A percentile compares a stretch with the other conserved stretches of the same genome.
Conservation (phyloP, 805 yeast species). For the Helenozyma baotianmanensis region DNA sequence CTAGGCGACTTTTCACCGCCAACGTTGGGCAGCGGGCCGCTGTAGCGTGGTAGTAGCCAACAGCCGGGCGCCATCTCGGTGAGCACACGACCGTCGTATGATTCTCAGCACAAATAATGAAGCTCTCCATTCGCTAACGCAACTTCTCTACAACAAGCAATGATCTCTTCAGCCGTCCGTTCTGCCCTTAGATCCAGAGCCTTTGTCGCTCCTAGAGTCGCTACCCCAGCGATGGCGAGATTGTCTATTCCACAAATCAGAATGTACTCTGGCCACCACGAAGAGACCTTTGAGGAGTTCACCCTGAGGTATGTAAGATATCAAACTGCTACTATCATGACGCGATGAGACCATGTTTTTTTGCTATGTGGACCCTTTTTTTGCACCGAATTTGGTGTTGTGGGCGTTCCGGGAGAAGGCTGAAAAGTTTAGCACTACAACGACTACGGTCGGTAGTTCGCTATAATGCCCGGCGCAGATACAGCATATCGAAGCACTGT, state of each 20-base stretch:
- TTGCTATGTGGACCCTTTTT: no score
- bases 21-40: no score
- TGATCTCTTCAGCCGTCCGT: constrained; percentile 40
- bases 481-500: no score
- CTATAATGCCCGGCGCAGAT: no score
- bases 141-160: constrained; percentile 7
- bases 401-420: no score
- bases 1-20: no score
- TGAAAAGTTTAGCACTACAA: no score
- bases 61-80: constrained; percentile 8
- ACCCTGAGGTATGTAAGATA: constrained; percentile 58
- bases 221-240: constrained; percentile 18
- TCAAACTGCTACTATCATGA: no score
- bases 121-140: constrained; percentile 1
- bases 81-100: constrained; percentile 14
- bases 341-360: no score
- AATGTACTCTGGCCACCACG: constrained; percentile 80
- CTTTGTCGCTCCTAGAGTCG: constrained; percentile 25
- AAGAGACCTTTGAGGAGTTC: constrained; percentile 93
- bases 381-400: no score
- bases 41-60: not conserved
- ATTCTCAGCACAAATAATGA: constrained; percentile 6
- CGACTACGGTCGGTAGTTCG: no score
- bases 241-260: constrained; percentile 39
- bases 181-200: constrained; percentile 37